Evolutionary conservation across 371 early-diverging fungal species (phyloP), one percentile per base, ranked within the genome.

Genomic region (Haplosporangium sp.): DNA sequence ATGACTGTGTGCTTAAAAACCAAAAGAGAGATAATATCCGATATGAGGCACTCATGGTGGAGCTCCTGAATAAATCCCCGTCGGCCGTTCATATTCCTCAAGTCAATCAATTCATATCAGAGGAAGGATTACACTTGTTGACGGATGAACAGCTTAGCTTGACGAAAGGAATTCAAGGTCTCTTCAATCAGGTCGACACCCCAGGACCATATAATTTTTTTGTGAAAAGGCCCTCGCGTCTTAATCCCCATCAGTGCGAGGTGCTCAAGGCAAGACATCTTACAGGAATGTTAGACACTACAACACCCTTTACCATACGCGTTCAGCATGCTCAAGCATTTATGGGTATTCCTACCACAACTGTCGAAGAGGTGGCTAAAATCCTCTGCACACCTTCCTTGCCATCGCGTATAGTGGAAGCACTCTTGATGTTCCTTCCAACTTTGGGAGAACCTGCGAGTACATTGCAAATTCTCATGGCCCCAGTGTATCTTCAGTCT

Each of bases 281-380:
- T 20, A 4, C 42, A 0, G 82, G 82, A 27, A 74, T 81, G 82
- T 40, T 55, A 3, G 76, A 81, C n/a, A 10, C 69, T 2, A 35
- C 72, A 9, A 69, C 55, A 0, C 66, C 72, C 4, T 81, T 81
- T 53, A 38, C 20, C 2, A 69, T 48, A 9, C 82, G 82, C 15
- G 82, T 81, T 45, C 63, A 65, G 35, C 82, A 81, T 63, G 76
- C 82, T n/a, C 58, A 75, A 44, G 40, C 63, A 15, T 81, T 75
- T 60, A 42, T 81, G 6, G 11, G 38, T 15, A 53, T 81, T n/a
- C 82, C 82, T 1, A 75, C 69, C 1, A 75, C 76, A 10, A 75
- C 71, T 2, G 69, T 81, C 5, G 76, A 74, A 50, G 72, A 81
- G 40, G 63, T 81, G 5, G 82, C 82, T 56, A 63, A 66, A 2